Evolutionary conservation across 805 yeast genomes (phyloP).

Genomic region (Suhomyces emberorum): DNA sequence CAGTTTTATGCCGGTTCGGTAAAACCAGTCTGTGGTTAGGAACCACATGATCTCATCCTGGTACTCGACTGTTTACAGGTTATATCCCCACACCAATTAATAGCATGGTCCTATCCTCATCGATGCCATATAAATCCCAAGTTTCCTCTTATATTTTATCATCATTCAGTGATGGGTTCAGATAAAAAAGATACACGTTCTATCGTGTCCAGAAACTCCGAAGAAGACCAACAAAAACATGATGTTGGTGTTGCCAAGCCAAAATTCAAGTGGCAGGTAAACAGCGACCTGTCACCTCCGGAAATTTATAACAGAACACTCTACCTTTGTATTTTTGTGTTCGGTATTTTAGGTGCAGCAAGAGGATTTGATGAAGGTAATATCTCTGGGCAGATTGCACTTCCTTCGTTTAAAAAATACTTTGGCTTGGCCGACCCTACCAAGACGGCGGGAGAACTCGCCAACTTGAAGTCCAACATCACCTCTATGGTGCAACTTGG

Average conservation of each 20-base stretch:
- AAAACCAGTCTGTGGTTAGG: too few relatives aligned
- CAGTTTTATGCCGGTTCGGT: too few relatives aligned
- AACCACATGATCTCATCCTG: too few relatives aligned
- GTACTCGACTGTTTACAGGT: too few relatives aligned
- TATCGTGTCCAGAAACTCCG: conserved; percentile 1
- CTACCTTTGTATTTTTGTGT: conserved; percentile 18
- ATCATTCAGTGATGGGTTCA: neutral
- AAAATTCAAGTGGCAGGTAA: conserved; percentile 15
- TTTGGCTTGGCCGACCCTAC: conserved; percentile 17
- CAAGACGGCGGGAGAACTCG: conserved; percentile 15
- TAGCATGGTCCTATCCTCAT: too few relatives aligned
- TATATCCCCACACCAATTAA: too few relatives aligned
- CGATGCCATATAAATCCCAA: too few relatives aligned
- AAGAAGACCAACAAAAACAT: conserved; percentile 6
- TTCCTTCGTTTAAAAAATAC: conserved; percentile 15
- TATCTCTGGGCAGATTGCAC: conserved; percentile 20
- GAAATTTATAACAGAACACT: conserved; percentile 21
- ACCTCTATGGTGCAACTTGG: conserved; percentile 25
- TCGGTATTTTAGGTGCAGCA: conserved; percentile 24
- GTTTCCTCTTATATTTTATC: too few relatives aligned
- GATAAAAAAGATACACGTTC: conserved; percentile 2
- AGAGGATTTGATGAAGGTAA: conserved; percentile 24
- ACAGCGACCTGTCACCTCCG: conserved; percentile 18
- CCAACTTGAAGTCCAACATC: conserved; percentile 21
- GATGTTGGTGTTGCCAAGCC: conserved; percentile 2